These are phyloP conservation scores for Citrus trifoliata DNA, from an alignment of 345 rosid species.

Conservation along the genomic window DNA sequence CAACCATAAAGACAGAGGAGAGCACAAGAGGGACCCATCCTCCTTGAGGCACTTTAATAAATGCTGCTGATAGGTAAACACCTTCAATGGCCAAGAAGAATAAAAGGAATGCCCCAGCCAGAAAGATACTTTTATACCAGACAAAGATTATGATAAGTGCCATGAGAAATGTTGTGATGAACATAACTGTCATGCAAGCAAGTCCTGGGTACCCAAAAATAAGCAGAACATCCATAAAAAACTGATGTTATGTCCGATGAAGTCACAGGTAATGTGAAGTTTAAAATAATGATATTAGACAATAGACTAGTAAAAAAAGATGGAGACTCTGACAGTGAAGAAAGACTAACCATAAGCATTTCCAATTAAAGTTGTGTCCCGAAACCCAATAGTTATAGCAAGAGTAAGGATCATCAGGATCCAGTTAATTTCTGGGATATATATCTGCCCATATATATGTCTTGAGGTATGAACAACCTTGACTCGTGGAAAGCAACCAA, in stretches of 20 bases:
- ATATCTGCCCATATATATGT: slow-evolving; percentile 83
- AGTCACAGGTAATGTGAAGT: neutral
- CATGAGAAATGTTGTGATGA: slow-evolving; percentile 87
- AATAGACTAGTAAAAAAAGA: neutral
- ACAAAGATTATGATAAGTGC: slow-evolving; percentile 76
- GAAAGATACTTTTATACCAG: slow-evolving; percentile 60
- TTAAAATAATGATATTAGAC: neutral
- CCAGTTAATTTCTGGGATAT: slow-evolving; percentile 97
- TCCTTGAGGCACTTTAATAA: slow-evolving; percentile 77
- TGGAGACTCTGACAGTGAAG: neutral
- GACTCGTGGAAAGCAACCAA: slow-evolving; percentile 96
- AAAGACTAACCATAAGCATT: slow-evolving; percentile 79
- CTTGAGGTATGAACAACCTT: slow-evolving; percentile 90
- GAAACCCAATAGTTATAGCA: slow-evolving; percentile 74
- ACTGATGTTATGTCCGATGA: neutral
- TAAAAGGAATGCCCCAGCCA: slow-evolving; percentile 60
- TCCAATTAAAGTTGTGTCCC: slow-evolving; percentile 72
- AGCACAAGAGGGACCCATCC: slow-evolving; percentile 92
- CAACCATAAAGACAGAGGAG: slow-evolving; percentile 54
- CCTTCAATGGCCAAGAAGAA: slow-evolving; percentile 77
- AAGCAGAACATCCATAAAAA: neutral
- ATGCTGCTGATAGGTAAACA: slow-evolving; percentile 78
- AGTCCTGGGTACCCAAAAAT: slow-evolving; percentile 54
- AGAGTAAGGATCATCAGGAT: slow-evolving; percentile 90
- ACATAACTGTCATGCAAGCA: slow-evolving; percentile 85